Evolutionary conservation across 495 filamentous ascomycete species (phyloP), one percentile per base, ranked within the genome.

Genomic region (Podospora pseudopauciseta): DNA sequence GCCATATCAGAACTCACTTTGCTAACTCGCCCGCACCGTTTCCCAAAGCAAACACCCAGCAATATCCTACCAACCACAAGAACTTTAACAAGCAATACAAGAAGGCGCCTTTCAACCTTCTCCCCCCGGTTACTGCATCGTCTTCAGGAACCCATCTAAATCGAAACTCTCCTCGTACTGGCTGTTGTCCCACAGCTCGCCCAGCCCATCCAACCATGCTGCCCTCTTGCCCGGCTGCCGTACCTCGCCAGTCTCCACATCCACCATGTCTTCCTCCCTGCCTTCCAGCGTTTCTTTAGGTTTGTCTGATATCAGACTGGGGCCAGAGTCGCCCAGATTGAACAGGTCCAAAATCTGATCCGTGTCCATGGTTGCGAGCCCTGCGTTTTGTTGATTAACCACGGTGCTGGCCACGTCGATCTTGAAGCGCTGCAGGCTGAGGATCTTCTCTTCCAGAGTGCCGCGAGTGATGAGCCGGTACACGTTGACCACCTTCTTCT

Each of bases 401-500:
- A 99, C 95, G 4, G 96, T 99, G 67, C 90, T 93, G 63, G 95
- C 95, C 53, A 99, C 95, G 82, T 99, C 95, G 74, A 99, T 95
- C 83, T 99, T 99, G 91, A 99, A 99, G 66, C 96, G 91, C 88
- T 99, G 95, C 63, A 99, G 89, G 73, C 92, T 95, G 72, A 99
- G 83, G 73, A 99, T 99, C 88, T 99, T 99, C 86, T 99, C 95
- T 82, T 99, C 95, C 64, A 99, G 81, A 7, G 96, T 98, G 60
- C 95, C 95, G 72, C 95, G 85, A 19, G 95, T 97, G 76, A 99
- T 91, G 73, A 99, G 82, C 26, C 95, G 91, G 78, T 98, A 99
- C n/a, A 99, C 95, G 76, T 99, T 99, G 67, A 99, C 95, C 20
- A 97, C 94, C 84, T 97, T 97, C 89, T 97, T 97, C 83, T 99